Percentiles rank a stretch among this genome's conserved stretches.
Evolutionary conservation across 2,329 filamentous ascomycete genomes (phyloP).

Genomic region (Penicillium sp.): DNA sequence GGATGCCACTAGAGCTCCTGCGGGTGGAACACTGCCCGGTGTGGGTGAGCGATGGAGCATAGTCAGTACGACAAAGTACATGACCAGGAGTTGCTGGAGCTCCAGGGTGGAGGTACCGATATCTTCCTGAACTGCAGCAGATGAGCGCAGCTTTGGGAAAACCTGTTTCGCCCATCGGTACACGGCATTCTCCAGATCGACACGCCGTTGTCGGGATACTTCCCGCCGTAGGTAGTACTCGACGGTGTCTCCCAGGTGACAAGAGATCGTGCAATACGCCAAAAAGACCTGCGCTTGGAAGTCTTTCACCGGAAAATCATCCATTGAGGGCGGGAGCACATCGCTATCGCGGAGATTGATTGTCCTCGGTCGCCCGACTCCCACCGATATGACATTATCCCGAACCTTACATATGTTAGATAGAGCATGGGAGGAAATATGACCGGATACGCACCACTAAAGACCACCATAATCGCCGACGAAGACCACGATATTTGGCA

Average conservation of each 20-base stretch:
- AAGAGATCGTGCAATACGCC: conserved; percentile 38
- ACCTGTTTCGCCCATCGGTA: conserved; percentile 40
- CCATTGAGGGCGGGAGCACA: conserved; percentile 33
- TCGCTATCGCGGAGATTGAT: conserved; percentile 41
- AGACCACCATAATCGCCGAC: conserved; percentile 44
- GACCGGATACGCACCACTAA: conserved; percentile 31
- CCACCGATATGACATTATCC: conserved; percentile 41
- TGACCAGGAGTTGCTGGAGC: conserved; percentile 32
- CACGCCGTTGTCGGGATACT: conserved; percentile 29
- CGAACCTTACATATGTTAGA: conserved; percentile 26
- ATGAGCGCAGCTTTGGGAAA: conserved; percentile 20
- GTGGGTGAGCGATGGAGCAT: conserved; percentile 37
- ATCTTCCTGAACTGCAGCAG: conserved; percentile 16
- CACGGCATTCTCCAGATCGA: conserved; percentile 36
- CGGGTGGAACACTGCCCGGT: conserved; percentile 29
- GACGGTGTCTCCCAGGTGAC: conserved; percentile 40
- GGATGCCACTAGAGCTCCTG: conserved; percentile 38
- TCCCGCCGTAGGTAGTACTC: conserved; percentile 35
- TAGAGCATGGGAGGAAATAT: not conserved
- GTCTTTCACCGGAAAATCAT: conserved; percentile 33
- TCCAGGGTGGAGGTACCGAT: conserved; percentile 26
- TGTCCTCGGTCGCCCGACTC: conserved; percentile 39
- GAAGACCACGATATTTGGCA: conserved; percentile 32
- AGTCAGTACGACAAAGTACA: conserved; percentile 39
- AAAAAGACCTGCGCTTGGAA: conserved; percentile 33